These are phyloP conservation scores for Trichoderma sp. DNA, from an alignment of 2,329 filamentous ascomycete species.

Conservation along the genomic window DNA sequence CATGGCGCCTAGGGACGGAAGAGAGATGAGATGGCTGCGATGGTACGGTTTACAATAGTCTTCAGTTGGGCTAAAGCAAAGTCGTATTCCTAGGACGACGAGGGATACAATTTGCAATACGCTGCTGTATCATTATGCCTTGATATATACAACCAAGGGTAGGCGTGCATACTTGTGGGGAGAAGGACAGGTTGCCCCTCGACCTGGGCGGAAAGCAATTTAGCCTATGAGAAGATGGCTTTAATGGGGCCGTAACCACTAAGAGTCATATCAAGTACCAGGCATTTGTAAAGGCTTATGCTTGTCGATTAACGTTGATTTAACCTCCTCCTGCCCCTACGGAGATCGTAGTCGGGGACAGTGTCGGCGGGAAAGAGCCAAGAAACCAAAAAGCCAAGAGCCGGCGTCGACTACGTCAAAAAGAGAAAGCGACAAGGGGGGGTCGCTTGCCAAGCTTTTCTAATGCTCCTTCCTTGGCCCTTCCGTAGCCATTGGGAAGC, in stretches of 20 bases:
- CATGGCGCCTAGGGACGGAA: background rate
- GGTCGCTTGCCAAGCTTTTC: constrained; percentile 10
- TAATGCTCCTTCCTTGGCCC: constrained; percentile 15
- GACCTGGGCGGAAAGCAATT: too few species aligned
- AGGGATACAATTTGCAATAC: background rate
- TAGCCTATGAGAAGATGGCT: too few species aligned
- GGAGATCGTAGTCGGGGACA: background rate
- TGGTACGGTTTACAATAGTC: background rate
- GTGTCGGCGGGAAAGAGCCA: background rate
- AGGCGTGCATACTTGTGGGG: too few species aligned
- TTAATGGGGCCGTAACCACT: background rate
- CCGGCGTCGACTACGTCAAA: constrained; percentile 5
- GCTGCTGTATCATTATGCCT: background rate
- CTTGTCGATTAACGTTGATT: constrained; percentile 17
- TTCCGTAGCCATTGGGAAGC: constrained; percentile 3
- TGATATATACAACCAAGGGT: too few species aligned
- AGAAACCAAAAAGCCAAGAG: constrained; percentile 14
- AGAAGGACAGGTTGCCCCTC: background rate
- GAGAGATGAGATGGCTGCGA: constrained; percentile 9
- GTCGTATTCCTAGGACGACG: background rate
- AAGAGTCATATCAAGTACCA: too few species aligned
- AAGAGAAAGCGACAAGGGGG: constrained; percentile 5
- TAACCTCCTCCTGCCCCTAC: constrained; percentile 9
- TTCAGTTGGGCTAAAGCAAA: background rate
- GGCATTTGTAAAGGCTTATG: background rate